Conservation (phyloP, 2,329 filamentous ascomycete species). For the Fusarium paranaense region DNA sequence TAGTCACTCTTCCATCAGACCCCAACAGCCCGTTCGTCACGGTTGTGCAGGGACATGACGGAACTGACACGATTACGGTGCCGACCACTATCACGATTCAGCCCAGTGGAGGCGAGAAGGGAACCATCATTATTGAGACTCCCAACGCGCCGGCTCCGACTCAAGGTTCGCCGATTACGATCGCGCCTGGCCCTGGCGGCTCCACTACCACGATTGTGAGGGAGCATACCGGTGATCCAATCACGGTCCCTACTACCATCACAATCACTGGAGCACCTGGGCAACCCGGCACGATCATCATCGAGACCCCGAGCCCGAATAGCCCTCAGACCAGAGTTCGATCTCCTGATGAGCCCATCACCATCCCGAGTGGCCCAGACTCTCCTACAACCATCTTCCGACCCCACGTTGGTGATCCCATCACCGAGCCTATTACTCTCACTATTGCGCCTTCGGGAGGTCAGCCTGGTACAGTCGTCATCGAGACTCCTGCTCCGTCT, state of each 20-base stretch:
- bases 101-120: constrained; percentile 7
- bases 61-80: constrained; percentile 13
- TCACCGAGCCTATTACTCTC: constrained; percentile 20
- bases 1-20: constrained; percentile 30
- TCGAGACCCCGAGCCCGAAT: constrained; percentile 1
- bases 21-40: constrained; percentile 31
- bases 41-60: constrained; percentile 16
- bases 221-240: constrained; percentile 13
- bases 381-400: neutral
- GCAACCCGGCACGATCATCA: neutral
- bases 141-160: constrained; percentile 11
- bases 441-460: constrained; percentile 22
- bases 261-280: neutral
- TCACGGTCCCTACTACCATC: neutral
- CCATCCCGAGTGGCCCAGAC: constrained; percentile 14
- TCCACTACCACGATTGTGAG: constrained; percentile 23
- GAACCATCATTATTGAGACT: constrained; percentile 33
- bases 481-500: constrained; percentile 21
- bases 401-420: constrained; percentile 3
- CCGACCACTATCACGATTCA: constrained; percentile 32
- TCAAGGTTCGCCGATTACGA: constrained; percentile 19
- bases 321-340: constrained; percentile 9
- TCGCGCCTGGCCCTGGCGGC: constrained; percentile 21
- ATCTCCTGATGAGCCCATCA: constrained; percentile 17
- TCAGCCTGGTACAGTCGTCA: constrained; percentile 30